Base-by-base conservation (phyloP, 768 basidiomycete genomes). In the Termitomyces sp. region DNA sequence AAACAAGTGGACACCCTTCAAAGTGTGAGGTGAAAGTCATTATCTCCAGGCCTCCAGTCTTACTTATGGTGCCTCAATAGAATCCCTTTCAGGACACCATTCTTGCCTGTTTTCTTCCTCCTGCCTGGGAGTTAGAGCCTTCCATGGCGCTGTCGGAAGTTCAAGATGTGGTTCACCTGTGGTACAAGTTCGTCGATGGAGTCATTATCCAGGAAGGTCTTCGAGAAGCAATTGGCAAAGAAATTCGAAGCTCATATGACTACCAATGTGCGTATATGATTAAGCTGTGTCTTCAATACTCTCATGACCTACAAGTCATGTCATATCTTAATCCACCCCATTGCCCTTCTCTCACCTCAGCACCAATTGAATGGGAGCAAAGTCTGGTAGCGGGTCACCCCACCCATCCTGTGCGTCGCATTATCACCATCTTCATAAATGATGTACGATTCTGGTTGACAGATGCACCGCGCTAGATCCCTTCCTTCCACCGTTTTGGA, bases 381-480 rank as follows among this genome's bases (percentile, higher is more conserved):
- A 80, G 80, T 60, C 71, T 84, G 17, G 75, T 83, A 10, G 76
- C 78, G 17, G 82, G 82, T 1, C 82, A 84, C 65, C 82, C 82
- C 23, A 83, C 81, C 1, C 82, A 84, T 60, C 82, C 82, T 14
- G 81, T 81, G 61, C 49, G 72, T 67, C 7, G 31, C 47, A 41
- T 28, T 43, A 28, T 30, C 14, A 43, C 19, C 11, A 38, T 45
- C 35, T 37, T 21, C 50, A 42, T 28, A 21, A 7, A 45, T 37
- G 40, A 40, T 15, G 51, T 10, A 41, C 45, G 11, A 51, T 33
- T 54, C 33, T 40, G 59, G 38, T 40, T 49, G 46, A 33, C 45
- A 83, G 81, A 83, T 83, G 82, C 78, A 84, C 64, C 75, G 81
- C 4, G 78, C 82, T 1, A 71, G 80, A 62, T 71, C 76, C 71